Base-by-base conservation (phyloP, 2,329 filamentous ascomycete species). In the Beauveria rudraprayagi region DNA sequence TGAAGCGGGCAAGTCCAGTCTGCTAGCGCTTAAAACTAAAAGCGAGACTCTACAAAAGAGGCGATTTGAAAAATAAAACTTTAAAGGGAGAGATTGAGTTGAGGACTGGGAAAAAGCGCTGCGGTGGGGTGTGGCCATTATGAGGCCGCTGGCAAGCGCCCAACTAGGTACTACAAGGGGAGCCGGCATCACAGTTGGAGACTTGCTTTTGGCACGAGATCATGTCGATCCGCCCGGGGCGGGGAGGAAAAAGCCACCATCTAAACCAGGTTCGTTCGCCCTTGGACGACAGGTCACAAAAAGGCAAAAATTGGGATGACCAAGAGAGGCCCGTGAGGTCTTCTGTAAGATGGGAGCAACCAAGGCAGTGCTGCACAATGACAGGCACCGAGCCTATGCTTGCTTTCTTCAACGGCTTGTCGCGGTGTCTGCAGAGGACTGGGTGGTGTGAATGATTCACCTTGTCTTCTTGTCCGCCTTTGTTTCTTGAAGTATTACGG, bases 131-230 rank as follows among this genome's bases (percentile, higher is more conserved):
- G 11, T 43, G 47, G 47, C 28, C 17, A 28, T 52, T 52, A 52
- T 37, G 16, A 8, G 41, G 37, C 37, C 47, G 37, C 19, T 24
- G 53, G 40, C 53, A 44, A 47, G 44, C 54, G 40, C n/a, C 56
- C 34, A 26, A 58, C 22, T 50, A 22, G 22, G 22, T 22, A 40
- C n/a, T 5, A 28, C 26, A 17, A 41, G 40, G 40, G 48, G 50
- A 26, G 41, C 26, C n/a, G 40, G 43, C n/a, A 58, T 58, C 40
- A 52, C 52, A 28, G 46, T 44, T 51, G 10, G 22, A 51, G 16
- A 26, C 26, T 56, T 44, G 48, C 50, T 50, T 59, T 54, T 62
- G 61, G 61, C 61, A 62, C 55, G 55, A 55, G 61, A 62, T 62
- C 61, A 62, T 62, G 61, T 41, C 56, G 61, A 62, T 62, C 61